These are phyloP conservation scores for Canavalia gladiata DNA, from an alignment of 306 rosid genomes.

Conservation along the genomic window DNA sequence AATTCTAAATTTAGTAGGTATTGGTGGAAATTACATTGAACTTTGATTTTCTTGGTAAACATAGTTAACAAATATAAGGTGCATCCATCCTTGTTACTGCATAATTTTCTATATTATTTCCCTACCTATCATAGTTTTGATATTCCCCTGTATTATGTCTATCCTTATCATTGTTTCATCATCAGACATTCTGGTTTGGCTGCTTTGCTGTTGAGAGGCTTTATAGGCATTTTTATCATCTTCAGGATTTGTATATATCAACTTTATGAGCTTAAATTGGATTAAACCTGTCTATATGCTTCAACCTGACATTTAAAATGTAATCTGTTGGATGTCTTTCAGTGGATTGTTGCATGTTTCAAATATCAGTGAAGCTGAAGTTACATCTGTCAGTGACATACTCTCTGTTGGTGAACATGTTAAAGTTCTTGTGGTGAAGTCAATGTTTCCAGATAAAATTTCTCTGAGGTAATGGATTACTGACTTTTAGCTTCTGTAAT, in stretches of 20 bases:
- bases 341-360: conserved; percentile 97
- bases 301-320: conserved; percentile 31
- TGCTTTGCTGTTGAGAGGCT: conserved; percentile 26
- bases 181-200: neutral
- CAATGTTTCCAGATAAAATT: conserved; percentile 87
- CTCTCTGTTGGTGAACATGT: conserved; percentile 79
- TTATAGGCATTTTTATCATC: conserved; percentile 2
- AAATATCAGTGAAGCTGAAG: conserved; percentile 71
- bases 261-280: conserved; percentile 22
- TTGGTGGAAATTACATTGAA: neutral
- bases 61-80: conserved; percentile 12
- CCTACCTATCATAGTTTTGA: conserved; percentile 2
- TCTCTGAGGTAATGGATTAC: conserved; percentile 74
- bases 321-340: conserved; percentile 50
- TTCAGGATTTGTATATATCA: conserved; percentile 13
- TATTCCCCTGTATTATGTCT: neutral
- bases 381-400: conserved; percentile 77
- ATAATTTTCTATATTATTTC: conserved; percentile 8
- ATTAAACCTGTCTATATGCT: conserved; percentile 23
- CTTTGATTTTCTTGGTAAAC: neutral
- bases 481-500: conserved; percentile 28
- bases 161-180: neutral
- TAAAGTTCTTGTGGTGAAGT: conserved; percentile 87
- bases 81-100: conserved; percentile 16
- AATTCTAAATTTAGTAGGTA: neutral